These are phyloP conservation scores for Euphorbia peplus DNA, from an alignment of 345 rosid genomes.

Conservation along the genomic window DNA sequence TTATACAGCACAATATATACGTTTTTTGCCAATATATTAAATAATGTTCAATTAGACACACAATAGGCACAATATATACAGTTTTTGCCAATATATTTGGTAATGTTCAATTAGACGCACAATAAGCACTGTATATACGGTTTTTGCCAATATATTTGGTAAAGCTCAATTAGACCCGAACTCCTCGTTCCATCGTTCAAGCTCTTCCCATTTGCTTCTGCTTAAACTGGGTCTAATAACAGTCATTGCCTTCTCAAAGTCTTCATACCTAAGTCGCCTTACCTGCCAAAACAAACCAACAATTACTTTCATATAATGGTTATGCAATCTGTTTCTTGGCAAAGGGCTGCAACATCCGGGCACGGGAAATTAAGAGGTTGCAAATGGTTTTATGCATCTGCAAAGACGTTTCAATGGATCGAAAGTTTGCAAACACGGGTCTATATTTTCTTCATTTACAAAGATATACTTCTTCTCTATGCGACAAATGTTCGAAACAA, in stretches of 20 bases:
- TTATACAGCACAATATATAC: neutral
- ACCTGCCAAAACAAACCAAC: constrained; percentile 44
- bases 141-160: constrained; percentile 24
- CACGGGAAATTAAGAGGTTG: neutral
- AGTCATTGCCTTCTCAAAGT: constrained; percentile 72
- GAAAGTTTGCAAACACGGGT: too few relatives aligned
- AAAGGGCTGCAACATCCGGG: neutral
- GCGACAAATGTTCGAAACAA: too few relatives aligned
- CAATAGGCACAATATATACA: too few relatives aligned
- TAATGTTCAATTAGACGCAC: constrained; percentile 25
- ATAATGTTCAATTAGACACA: constrained; percentile 24
- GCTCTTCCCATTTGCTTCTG: constrained; percentile 90
- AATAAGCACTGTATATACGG: too few relatives aligned
- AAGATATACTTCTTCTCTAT: too few relatives aligned
- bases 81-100: constrained; percentile 24
- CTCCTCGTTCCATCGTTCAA: constrained; percentile 82
- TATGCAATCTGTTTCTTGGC: too few relatives aligned
- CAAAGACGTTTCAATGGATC: too few relatives aligned
- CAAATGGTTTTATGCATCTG: neutral
- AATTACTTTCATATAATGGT: neutral
- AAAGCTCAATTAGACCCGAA: constrained; percentile 49
- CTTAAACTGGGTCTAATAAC: constrained; percentile 89
- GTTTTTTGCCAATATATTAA: constrained; percentile 22
- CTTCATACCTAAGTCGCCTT: constrained; percentile 70
- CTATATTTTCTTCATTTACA: too few relatives aligned